These are phyloP conservation scores for Malus fusca DNA, from an alignment of 306 rosid species.

Conservation along the genomic window DNA sequence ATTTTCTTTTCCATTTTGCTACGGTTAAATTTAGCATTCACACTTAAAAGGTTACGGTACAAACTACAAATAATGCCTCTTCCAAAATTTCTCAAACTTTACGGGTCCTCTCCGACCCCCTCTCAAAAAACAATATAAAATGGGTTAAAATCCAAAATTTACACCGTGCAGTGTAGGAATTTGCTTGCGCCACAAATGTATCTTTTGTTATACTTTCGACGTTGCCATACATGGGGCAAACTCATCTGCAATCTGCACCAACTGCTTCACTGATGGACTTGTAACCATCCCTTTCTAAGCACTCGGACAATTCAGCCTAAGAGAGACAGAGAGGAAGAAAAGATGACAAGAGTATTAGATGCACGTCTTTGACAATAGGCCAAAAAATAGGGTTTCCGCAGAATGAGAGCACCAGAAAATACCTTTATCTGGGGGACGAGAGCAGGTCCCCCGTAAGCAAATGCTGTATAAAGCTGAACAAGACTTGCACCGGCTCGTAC, in stretches of 20 bases:
- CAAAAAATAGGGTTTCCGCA: not conserved
- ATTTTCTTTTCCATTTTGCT: not conserved
- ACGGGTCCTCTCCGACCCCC: not conserved
- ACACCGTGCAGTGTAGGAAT: not conserved
- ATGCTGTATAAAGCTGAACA: slow-evolving; percentile 88
- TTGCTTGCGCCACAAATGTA: not conserved
- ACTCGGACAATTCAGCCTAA: slow-evolving; percentile 70
- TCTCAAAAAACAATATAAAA: not conserved
- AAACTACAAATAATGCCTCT: not conserved
- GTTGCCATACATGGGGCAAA: not conserved
- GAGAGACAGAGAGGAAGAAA: not conserved
- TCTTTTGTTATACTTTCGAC: not conserved
- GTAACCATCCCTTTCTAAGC: slow-evolving; percentile 94
- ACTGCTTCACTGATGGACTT: slow-evolving; percentile 75
- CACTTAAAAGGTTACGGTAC: not conserved
- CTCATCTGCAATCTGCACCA: slow-evolving; percentile 77
- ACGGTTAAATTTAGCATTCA: not conserved
- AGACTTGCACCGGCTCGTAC: slow-evolving; percentile 90
- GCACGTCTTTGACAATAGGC: not conserved
- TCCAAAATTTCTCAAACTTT: not conserved
- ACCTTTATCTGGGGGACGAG: slow-evolving; percentile 96
- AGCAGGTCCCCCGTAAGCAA: slow-evolving; percentile 95
- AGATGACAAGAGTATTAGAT: slow-evolving; percentile 1
- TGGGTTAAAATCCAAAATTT: not conserved
- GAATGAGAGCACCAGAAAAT: slow-evolving; percentile 13